phyloP scores from a whole-genome alignment of 2,329 filamentous ascomycete genomes.

The Colletotrichum musae region DNA sequence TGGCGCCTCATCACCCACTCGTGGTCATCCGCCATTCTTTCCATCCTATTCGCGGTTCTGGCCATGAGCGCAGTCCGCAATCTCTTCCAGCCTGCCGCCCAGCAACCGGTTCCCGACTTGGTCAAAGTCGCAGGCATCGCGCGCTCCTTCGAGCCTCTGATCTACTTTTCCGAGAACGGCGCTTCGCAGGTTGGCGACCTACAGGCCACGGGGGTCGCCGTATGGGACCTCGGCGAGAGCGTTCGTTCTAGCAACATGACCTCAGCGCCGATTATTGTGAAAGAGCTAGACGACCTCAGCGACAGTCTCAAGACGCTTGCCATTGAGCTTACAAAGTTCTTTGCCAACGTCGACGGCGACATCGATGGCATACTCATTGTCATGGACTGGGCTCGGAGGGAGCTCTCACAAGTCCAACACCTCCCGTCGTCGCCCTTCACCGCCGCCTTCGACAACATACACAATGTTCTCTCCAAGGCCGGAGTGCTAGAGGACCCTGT shows the following conservation, averaged over 20 bases:
- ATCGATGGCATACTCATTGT: conserved; percentile 93
- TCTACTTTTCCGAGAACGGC: conserved; percentile 94
- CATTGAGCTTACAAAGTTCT: conserved; percentile 90
- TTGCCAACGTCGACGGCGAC: conserved; percentile 92
- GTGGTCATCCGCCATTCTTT: conserved; percentile 76
- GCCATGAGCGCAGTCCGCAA: conserved; percentile 76
- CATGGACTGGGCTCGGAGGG: conserved; percentile 95
- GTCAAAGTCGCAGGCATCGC: conserved; percentile 92
- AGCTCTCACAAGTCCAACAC: conserved; percentile 79
- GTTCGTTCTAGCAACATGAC: conserved; percentile 93
- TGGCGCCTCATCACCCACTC: conserved; percentile 76
- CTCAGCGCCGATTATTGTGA: conserved; percentile 87
- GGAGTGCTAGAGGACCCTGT: conserved; percentile 70
- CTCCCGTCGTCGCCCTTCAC: conserved; percentile 75
- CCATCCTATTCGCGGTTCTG: conserved; percentile 73
- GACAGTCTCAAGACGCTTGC: conserved; percentile 89
- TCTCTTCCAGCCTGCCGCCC: conserved; percentile 77
- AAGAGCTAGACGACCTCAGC: conserved; percentile 86
- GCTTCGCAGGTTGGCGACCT: conserved; percentile 88
- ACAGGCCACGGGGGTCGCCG: conserved; percentile 91
- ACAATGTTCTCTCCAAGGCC: conserved; percentile 78
- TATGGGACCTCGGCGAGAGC: conserved; percentile 95
- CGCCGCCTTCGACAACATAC: conserved; percentile 85
- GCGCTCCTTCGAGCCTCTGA: conserved; percentile 92
- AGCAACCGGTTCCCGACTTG: conserved; percentile 82